Base-by-base conservation (phyloP, 2,329 filamentous ascomycete genomes). In the Pleoardoris graminearum region DNA sequence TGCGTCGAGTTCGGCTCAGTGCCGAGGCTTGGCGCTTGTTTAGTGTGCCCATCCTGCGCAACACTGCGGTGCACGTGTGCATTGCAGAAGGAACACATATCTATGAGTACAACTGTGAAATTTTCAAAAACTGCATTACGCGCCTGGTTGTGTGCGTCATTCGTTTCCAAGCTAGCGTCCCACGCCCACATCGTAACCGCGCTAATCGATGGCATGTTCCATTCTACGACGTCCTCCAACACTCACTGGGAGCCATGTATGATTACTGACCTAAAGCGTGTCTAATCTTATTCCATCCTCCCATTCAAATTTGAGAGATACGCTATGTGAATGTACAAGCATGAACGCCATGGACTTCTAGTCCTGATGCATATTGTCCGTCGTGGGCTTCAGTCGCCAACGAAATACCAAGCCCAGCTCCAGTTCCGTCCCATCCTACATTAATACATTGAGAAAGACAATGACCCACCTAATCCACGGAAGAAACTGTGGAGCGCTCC, bases 291-390 rank as follows among this genome's bases (percentile, higher is more conserved):
- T 39, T 30, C 41, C 41, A 22, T 25, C 32, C 21, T 4, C 37
- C 36, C 37, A 43, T 37, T 30, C 48, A 49, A 33, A 35, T 36
- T 27, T 45, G n/a, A 23, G 27, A 50, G 11, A 50, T 43, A 50
- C 49, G 41, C 41, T 35, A 36, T 51, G 42, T 44, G 23, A 41
- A 21, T 46, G 49, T 46, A 46, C 49, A 38, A 39, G 30, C 25
- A 50, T 45, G 36, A 51, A 51, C 49, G 49, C 49, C 49, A 27
- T 30, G 49, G 41, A 51, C 41, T n/a, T 32, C 7, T 5, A 3
- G 36, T 51, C 39, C 48, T 36, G 30, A 51, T 51, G 48, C 48
- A 45, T 44, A 25, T 45, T 39, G 48, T 51, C 22, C 41, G n/a
- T 36, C n/a, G 19, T 27, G 17, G 48, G 32, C 39, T 33, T 51